Conservation (phyloP, 495 filamentous ascomycete species). For the Evansstolkia leycettana region DNA sequence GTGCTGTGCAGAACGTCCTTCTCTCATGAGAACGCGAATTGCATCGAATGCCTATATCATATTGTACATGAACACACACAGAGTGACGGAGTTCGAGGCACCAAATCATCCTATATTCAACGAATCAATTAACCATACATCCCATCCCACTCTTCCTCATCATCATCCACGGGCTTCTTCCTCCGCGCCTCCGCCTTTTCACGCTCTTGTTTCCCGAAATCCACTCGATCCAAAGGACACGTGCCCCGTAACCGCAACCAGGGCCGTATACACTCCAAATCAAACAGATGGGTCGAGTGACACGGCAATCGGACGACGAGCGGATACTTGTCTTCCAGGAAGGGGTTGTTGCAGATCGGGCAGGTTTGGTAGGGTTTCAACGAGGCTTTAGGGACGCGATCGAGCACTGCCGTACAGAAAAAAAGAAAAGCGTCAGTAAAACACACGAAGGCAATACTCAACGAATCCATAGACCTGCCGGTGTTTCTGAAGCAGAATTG, state of each 20-base stretch:
- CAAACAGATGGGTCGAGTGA: slow-evolving; percentile 69
- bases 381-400: slow-evolving; percentile 59
- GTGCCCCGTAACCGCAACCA: slow-evolving; percentile 84
- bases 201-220: slow-evolving; percentile 62
- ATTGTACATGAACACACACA: too few relatives aligned
- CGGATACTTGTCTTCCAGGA: slow-evolving; percentile 64
- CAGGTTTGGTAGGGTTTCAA: slow-evolving; percentile 60
- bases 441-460: not conserved
- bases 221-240: slow-evolving; percentile 76
- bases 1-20: too few relatives aligned
- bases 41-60: too few relatives aligned
- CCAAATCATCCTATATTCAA: too few relatives aligned
- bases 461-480: too few relatives aligned
- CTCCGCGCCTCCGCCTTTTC: slow-evolving; percentile 41
- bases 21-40: too few relatives aligned
- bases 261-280: slow-evolving; percentile 87
- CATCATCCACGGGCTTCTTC: slow-evolving; percentile 44
- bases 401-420: slow-evolving; percentile 42
- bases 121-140: slow-evolving; percentile 57
- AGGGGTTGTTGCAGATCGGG: slow-evolving; percentile 76
- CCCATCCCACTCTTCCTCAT: slow-evolving; percentile 58
- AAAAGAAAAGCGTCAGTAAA: not conserved
- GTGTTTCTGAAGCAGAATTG: not conserved
- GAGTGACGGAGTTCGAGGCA: too few relatives aligned
- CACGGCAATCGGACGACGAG: slow-evolving; percentile 85